Conservation (phyloP, 352 stramenopile genomes). For the Phytophthora pinifolia region DNA sequence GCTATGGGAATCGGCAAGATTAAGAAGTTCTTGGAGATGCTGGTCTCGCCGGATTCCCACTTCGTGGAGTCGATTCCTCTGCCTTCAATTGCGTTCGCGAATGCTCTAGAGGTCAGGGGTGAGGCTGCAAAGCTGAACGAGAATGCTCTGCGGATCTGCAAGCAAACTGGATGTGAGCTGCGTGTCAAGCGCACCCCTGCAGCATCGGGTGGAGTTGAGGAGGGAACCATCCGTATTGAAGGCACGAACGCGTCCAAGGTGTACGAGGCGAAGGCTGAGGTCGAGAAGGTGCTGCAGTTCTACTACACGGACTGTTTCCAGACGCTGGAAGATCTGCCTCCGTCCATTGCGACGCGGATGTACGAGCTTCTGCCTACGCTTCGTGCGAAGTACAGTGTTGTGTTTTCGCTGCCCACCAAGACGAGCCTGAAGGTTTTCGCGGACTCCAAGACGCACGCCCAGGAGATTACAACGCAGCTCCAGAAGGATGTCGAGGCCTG, state of each 20-base stretch:
- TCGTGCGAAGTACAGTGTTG: slow-evolving; percentile 49
- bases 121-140: slow-evolving; percentile 56
- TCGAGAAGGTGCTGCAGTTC: slow-evolving; percentile 80
- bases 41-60: slow-evolving; percentile 51
- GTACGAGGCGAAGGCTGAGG: slow-evolving; percentile 66
- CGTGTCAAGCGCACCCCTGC: slow-evolving; percentile 47
- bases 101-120: slow-evolving; percentile 51
- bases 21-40: slow-evolving; percentile 79
- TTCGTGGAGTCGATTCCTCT: slow-evolving; percentile 71
- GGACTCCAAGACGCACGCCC: slow-evolving; percentile 52
- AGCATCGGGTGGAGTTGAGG: slow-evolving; percentile 23
- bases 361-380: slow-evolving; percentile 67
- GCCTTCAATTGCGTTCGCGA: slow-evolving; percentile 47
- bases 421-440: slow-evolving; percentile 69
- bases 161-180: slow-evolving; percentile 78
- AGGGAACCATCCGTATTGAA: slow-evolving; percentile 64
- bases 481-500: slow-evolving; percentile 52
- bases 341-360: slow-evolving; percentile 50
- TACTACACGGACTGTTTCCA: slow-evolving; percentile 68
- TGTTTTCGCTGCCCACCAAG: slow-evolving; percentile 59
- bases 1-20: slow-evolving; percentile 67
- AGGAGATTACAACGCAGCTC: slow-evolving; percentile 47
- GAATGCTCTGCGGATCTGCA: slow-evolving; percentile 71
- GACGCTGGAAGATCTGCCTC: slow-evolving; percentile 47
- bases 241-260: slow-evolving; percentile 60